Conservation (phyloP, 2,329 filamentous ascomycete species). For the Colletotrichum camelliae region DNA sequence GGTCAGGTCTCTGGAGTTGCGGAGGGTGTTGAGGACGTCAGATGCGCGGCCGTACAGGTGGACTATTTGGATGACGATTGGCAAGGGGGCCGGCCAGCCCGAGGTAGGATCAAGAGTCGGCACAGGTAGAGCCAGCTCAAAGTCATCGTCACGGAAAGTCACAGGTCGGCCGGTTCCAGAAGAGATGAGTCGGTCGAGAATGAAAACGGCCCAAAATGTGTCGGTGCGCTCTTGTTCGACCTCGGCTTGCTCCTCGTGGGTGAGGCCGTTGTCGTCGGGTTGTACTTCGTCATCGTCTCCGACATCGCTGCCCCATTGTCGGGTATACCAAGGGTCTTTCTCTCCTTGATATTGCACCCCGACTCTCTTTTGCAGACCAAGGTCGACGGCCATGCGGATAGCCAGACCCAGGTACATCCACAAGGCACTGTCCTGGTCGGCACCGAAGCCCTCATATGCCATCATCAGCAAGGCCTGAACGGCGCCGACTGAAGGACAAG, state of each 20-base stretch:
- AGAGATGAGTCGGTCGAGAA: constrained; percentile 86
- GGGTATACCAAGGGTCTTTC: constrained; percentile 54
- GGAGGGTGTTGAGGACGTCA: constrained; percentile 83
- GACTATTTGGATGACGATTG: constrained; percentile 81
- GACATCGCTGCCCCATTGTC: constrained; percentile 40
- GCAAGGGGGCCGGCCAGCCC: constrained; percentile 79
- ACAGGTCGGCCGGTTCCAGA: constrained; percentile 86
- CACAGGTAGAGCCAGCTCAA: constrained; percentile 75
- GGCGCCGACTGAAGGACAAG: constrained; percentile 81
- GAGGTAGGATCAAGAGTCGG: constrained; percentile 57
- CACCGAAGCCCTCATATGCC: constrained; percentile 89
- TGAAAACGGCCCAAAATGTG: constrained; percentile 90
- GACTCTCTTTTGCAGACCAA: constrained; percentile 83
- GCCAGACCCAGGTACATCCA: constrained; percentile 95
- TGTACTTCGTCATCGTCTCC: constrained; percentile 35
- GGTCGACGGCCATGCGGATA: constrained; percentile 81
- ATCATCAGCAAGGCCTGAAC: constrained; percentile 85
- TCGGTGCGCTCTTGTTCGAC: constrained; percentile 84
- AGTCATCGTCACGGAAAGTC: constrained; percentile 83
- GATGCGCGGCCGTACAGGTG: constrained; percentile 86
- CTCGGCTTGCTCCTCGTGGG: constrained; percentile 61
- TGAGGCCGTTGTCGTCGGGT: constrained; percentile 45
- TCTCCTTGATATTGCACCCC: constrained; percentile 70
- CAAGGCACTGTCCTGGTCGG: constrained; percentile 84
- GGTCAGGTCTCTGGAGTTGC: constrained; percentile 75